Evolutionary conservation across 2,329 filamentous ascomycete species (phyloP), one percentile per base, ranked within the genome.

Genomic region (Colletotrichum musicola): DNA sequence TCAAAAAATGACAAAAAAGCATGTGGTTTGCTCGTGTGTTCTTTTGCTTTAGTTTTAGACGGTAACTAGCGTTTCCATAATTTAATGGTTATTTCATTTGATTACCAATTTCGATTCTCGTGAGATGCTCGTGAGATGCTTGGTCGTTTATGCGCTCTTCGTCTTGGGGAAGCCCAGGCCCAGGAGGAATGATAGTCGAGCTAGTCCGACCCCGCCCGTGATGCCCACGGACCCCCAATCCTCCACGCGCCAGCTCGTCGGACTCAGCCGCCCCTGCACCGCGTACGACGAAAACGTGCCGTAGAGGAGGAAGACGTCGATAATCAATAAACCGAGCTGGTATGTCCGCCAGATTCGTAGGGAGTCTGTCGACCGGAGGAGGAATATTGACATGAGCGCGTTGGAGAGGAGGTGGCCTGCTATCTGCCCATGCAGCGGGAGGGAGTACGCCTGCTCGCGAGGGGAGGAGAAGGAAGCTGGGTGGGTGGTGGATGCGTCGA

Each of bases 391-490:
- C 18, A 68, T 27, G 20, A 67, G 20, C 18, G 54, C 47, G 53
- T 54, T 59, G 47, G 65, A 63, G 53, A 68, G 25, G 16, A 64
- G 53, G 40, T 59, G 53, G 4, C 60, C 60, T 1, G 38, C 60
- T 7, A 68, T 64, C 30, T 68, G 60, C 25, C 46, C 35, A 53
- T 64, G 47, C 6, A 68, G 61, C 14, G 61, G 65, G n/a, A 64
- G 46, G 53, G 47, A 40, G 50, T 60, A 64, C 14, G 51, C 35
- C 4, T 25, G 22, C 4, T 25, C 9, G 42, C 9, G 30, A 27
- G 16, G 40, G 50, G 35, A 47, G 30, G 47, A 27, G 53, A 35
- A 18, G 42, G 62, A 49, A 4, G 57, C 64, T 4, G 58, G 64
- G 35, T 65, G 56, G 18, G 42, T 27, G 7, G 14, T 54, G 13